Evolutionary conservation across 176 grass and related monocot species (phyloP), one percentile per base, ranked within the genome.

Genomic region (Melocanna baccifera): DNA sequence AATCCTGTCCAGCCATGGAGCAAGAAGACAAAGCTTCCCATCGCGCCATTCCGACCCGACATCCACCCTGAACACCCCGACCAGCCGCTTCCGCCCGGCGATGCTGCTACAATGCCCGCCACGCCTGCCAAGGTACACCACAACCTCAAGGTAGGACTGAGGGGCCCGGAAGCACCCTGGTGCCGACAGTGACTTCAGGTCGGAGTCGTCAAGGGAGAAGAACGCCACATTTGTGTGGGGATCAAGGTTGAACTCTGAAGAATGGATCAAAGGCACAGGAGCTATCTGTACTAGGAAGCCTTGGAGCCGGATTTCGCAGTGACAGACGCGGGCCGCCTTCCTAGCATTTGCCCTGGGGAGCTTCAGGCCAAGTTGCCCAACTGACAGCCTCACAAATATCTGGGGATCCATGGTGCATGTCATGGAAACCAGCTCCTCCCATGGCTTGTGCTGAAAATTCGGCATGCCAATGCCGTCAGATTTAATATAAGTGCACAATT

Each of bases 141-240:
- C 70, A 28, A 95, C 89, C 86, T 93, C 85, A 43, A 98, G 82
- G 62, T 79, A 52, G 7, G 85, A 30, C 76, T 36, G 62, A 20
- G 89, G 52, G 20, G 85, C 18, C 12, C 83, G 77, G 71, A 98
- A 91, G 52, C 87, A 93, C 41, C 91, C 76, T 39, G 89, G 64
- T 13, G 85, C 45, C 45, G 62, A 69, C 32, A 90, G 77, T 5
- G 71, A 76, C 64, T 65, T 87, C 7, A 98, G 63, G 23, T 93
- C 90, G 36, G 89, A 83, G 30, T 98, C 91, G 67, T 87, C 91
- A 12, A 98, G 87, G 84, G 94, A 98, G 87, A 98, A 98, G 57
- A 95, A 69, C 7, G 80, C 81, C 32, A 62, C 92, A 58, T 89
- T 95, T 7, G 84, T 78, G 80, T 92, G 86, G 32, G 67, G 85